phyloP scores from a whole-genome alignment of 805 yeast species.

The Schwanniomyces pseudopolymorphus region DNA sequence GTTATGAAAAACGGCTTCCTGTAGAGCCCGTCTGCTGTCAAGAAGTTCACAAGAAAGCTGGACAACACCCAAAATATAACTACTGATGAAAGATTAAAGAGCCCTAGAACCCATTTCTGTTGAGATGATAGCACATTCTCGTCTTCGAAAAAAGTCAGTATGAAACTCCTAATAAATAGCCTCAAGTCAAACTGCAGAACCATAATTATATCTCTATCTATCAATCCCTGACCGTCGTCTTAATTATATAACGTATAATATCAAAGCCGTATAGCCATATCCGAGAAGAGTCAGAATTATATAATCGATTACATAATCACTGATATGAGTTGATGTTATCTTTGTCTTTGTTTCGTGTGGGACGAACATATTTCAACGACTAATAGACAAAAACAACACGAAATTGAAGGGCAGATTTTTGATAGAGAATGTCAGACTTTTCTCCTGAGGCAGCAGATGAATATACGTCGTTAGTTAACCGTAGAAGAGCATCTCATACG shows the following conservation, averaged over 20 bases:
- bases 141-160: constrained; percentile 18
- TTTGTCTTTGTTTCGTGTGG: neutral
- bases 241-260: neutral
- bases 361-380: neutral
- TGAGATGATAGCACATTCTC: constrained; percentile 22
- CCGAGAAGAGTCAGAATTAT: neutral
- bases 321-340: neutral
- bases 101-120: constrained; percentile 74
- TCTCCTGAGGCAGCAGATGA: constrained; percentile 22
- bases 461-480: constrained; percentile 12
- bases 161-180: constrained; percentile 6
- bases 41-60: constrained; percentile 76
- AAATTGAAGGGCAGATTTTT: neutral
- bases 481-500: constrained; percentile 18
- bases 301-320: neutral
- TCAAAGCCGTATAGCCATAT: neutral
- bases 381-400: neutral
- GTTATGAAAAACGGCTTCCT: constrained; percentile 92
- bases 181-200: constrained; percentile 1
- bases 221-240: neutral
- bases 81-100: constrained; percentile 69
- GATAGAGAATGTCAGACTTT: neutral
- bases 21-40: constrained; percentile 68
- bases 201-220: neutral
- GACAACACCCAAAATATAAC: constrained; percentile 89